phyloP scores from a whole-genome alignment of 2,329 filamentous ascomycete species.

The Emergomyces pasteurianus region DNA sequence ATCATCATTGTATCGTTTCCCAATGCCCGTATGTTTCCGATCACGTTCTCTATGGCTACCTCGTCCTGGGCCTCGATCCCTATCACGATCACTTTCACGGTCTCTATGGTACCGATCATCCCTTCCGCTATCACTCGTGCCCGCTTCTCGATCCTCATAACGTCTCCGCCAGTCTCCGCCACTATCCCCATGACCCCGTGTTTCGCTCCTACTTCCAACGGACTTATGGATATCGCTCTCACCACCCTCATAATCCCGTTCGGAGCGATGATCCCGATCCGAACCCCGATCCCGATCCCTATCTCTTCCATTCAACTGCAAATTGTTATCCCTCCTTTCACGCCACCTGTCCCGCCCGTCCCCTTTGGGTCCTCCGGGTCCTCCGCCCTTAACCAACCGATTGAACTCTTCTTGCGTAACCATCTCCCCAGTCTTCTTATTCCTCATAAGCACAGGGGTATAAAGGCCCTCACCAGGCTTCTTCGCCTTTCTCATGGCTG shows the following conservation, averaged over 20 bases:
- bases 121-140: constrained; percentile 17
- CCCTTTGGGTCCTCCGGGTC: constrained; percentile 31
- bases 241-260: constrained; percentile 22
- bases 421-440: constrained; percentile 50
- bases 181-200: constrained; percentile 15
- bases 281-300: constrained; percentile 21
- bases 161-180: constrained; percentile 20
- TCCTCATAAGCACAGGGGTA: constrained; percentile 49
- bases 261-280: constrained; percentile 18
- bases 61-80: constrained; percentile 18
- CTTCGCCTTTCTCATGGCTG: constrained; percentile 41
- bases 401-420: constrained; percentile 52
- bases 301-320: constrained; percentile 25
- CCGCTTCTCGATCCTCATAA: constrained; percentile 25
- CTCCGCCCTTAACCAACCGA: constrained; percentile 35
- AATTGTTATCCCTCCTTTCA: constrained; percentile 33
- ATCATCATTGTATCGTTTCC: constrained; percentile 20
- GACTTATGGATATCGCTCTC: constrained; percentile 24
- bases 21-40: constrained; percentile 9
- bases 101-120: constrained; percentile 25
- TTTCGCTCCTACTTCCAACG: constrained; percentile 26
- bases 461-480: constrained; percentile 41
- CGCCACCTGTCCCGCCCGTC: constrained; percentile 33
- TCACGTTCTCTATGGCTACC: constrained; percentile 17
- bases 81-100: constrained; percentile 18